Base-by-base conservation (phyloP, 176 grass and related monocot species). In the Alopecurus myosuroides region DNA sequence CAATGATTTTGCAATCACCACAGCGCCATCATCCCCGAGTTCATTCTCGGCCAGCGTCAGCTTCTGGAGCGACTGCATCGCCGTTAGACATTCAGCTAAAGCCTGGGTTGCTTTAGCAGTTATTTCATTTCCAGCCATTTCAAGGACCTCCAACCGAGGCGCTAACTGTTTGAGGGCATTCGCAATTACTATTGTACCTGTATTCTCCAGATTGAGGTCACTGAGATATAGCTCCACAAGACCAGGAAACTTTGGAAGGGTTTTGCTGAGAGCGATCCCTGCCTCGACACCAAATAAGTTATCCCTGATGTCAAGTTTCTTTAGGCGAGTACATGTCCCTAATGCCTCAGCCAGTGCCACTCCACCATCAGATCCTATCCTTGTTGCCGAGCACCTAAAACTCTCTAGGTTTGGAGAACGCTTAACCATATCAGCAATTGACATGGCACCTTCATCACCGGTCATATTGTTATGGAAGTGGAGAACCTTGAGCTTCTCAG, bases 391-490 rank as follows among this genome's bases (percentile, higher is more conserved):
- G 67, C 67, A 70, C 67, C 67, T 70, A 42, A 70, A 70, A 7
- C 67, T 70, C 67, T 70, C 67, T 2, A 70, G 67, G 23, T 70
- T 70, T 70, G 7, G 67, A 14, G 36, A 70, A 25, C 67, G 37
- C 11, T 70, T 42, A 7, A 70, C 67, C 36, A 70, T 70, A 2
- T 70, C 36, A 42, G 67, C 67, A 42, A 70, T 70, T n/a, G 36
- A 42, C 37, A 70, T 70, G 42, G 67, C 67, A 70, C 67, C 67
- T 70, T 70, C 67, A 70, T 70, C 67, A 42, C 67, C 67, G 15
- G 67, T 70, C 67, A 70, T 70, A 70, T 70, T 70, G 67, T 70
- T 70, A 37, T 70, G 67, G 37, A 70, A 70, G 37, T 70, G 67
- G 22, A 70, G 67, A 70, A 70, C 37, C 67, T 70, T 70, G 23